Evolutionary conservation across 225 moss, liverwort and hornwort genomes (phyloP).

Genomic region (Neckera pumila): DNA sequence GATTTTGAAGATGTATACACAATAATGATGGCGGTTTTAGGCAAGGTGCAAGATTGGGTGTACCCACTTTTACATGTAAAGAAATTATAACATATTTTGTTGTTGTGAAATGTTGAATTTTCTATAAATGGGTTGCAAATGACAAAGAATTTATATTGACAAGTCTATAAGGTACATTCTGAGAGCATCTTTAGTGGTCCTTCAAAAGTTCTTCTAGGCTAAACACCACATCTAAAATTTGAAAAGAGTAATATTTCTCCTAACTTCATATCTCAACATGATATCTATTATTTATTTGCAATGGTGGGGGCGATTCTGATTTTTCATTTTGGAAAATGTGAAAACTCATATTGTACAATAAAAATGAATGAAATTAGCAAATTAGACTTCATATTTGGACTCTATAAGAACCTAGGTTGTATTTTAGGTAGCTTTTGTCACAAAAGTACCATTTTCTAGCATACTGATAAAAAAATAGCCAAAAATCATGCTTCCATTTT

Average conservation of each 20-base stretch:
- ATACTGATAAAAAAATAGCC: neutral
- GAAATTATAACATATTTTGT: neutral
- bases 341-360: neutral
- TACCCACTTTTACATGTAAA: too few species aligned
- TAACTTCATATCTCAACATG: neutral
- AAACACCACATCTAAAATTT: neutral
- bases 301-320: accelerated
- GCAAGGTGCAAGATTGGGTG: accelerated
- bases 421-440: neutral
- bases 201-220: neutral
- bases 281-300: neutral
- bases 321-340: neutral
- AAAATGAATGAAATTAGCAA: neutral
- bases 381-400: neutral
- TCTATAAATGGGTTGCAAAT: neutral
- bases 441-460: neutral
- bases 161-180: neutral
- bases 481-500: neutral
- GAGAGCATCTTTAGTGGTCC: neutral
- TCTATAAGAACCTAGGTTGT: neutral
- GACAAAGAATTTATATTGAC: neutral
- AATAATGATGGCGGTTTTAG: neutral
- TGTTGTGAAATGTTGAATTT: accelerated
- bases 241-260: neutral
- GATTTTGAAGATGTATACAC: neutral